A percentile compares a stretch with the other conserved stretches of the same genome.
Evolutionary conservation across 768 basidiomycete species (phyloP).

Genomic region (Lactarius trivialis): DNA sequence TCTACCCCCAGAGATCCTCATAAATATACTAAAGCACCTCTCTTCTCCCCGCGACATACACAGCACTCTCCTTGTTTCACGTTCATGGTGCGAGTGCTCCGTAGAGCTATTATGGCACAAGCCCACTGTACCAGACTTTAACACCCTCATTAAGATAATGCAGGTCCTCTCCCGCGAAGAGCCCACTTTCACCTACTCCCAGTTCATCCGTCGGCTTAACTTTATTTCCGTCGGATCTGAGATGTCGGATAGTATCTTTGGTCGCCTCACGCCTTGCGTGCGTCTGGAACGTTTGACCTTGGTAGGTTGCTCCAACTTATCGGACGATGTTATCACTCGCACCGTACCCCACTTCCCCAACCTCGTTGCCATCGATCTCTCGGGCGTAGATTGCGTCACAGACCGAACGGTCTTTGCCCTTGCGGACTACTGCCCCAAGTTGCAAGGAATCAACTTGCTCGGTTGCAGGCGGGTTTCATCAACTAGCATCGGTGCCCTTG

Average conservation of each 20-base stretch:
- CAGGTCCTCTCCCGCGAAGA: constrained; percentile 54
- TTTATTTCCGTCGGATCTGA: constrained; percentile 64
- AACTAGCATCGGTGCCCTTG: constrained; percentile 67
- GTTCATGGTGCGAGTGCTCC: constrained; percentile 92
- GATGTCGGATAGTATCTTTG: constrained; percentile 69
- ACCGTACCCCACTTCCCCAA: constrained; percentile 68
- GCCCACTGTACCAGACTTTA: constrained; percentile 63
- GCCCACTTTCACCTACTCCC: constrained; percentile 80
- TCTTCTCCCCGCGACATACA: constrained; percentile 69
- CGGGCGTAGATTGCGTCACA: constrained; percentile 59
- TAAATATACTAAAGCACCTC: constrained; percentile 85
- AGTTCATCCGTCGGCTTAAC: constrained; percentile 87
- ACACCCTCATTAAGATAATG: constrained; percentile 74
- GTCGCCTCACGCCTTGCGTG: constrained; percentile 63
- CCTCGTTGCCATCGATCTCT: constrained; percentile 81
- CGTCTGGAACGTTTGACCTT: constrained; percentile 86
- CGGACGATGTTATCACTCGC: constrained; percentile 52
- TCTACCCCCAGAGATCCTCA: constrained; percentile 86
- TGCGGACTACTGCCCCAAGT: constrained; percentile 57
- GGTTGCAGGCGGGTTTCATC: constrained; percentile 81
- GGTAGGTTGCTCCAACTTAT: constrained; percentile 65
- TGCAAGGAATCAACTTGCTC: constrained; percentile 90
- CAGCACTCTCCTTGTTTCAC: constrained; percentile 70
- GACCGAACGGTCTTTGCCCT: constrained; percentile 69
- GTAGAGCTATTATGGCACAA: constrained; percentile 95